These are phyloP conservation scores for Globisporangium viniferum DNA, from an alignment of 352 stramenopile species.

Conservation along the genomic window DNA sequence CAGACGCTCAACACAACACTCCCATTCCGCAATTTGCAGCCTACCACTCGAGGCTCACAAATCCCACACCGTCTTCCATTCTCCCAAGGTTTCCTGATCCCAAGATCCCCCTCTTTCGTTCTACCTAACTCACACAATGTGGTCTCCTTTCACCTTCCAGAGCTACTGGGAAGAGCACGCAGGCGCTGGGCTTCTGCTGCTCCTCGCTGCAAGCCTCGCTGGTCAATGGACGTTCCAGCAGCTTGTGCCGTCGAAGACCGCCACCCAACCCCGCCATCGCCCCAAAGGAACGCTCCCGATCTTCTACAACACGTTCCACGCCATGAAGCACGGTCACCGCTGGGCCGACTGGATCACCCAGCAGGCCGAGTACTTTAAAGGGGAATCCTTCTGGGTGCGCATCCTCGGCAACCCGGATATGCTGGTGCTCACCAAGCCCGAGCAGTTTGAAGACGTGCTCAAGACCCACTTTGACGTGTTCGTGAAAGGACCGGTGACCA, in stretches of 20 bases:
- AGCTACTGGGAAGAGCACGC: not conserved
- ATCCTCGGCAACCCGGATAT: not conserved
- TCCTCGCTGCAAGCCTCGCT: not conserved
- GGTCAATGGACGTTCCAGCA: not conserved
- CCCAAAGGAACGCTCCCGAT: not conserved
- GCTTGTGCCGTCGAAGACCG: not conserved
- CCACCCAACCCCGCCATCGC: not conserved
- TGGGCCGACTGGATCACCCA: conserved; percentile 2
- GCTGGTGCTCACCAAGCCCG: not conserved
- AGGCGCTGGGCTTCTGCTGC: not conserved
- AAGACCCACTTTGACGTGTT: not conserved
- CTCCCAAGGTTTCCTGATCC: too few species aligned
- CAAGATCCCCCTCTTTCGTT: too few species aligned
- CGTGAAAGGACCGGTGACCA: not conserved
- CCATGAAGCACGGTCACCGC: not conserved
- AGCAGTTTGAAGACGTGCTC: not conserved
- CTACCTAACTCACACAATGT: not conserved
- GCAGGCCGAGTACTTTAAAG: not conserved
- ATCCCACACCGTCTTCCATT: too few species aligned
- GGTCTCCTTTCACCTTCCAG: not conserved
- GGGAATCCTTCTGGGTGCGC: not conserved
- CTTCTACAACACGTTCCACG: not conserved
- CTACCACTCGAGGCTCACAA: too few species aligned
- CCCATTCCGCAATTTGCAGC: too few species aligned
- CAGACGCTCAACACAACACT: too few species aligned